Conservation (phyloP, 805 yeast species). For the Ogataea thermomethanolica region DNA sequence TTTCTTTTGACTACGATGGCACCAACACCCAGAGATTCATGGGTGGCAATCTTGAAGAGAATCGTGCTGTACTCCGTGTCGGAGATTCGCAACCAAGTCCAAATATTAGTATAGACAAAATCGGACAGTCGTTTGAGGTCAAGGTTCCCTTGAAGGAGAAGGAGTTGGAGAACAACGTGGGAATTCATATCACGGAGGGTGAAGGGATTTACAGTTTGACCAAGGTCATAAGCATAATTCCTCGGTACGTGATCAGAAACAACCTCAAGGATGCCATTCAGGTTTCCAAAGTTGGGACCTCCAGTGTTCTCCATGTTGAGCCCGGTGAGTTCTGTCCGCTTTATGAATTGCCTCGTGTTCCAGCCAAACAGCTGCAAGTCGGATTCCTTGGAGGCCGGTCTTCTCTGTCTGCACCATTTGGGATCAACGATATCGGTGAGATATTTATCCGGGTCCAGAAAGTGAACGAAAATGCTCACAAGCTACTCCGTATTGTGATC, state of each 20-base stretch:
- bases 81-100: slow-evolving; percentile 70
- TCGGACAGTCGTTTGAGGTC: slow-evolving; percentile 72
- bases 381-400: slow-evolving; percentile 55
- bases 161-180: slow-evolving; percentile 66
- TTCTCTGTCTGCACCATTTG: slow-evolving; percentile 86
- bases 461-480: slow-evolving; percentile 57
- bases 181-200: slow-evolving; percentile 75
- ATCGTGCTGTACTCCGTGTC: slow-evolving; percentile 62
- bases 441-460: slow-evolving; percentile 66
- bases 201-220: slow-evolving; percentile 76
- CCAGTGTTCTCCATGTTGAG: slow-evolving; percentile 43
- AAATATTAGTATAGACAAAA: slow-evolving; percentile 81
- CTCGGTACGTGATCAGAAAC: slow-evolving; percentile 76
- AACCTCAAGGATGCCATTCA: slow-evolving; percentile 52
- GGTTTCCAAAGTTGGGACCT: slow-evolving; percentile 66
- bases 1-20: slow-evolving; percentile 65
- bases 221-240: slow-evolving; percentile 75
- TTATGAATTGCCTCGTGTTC: slow-evolving; percentile 56
- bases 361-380: slow-evolving; percentile 57
- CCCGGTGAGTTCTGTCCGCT: slow-evolving; percentile 53
- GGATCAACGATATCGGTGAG: slow-evolving; percentile 80
- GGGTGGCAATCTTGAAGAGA: slow-evolving; percentile 41
- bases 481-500: slow-evolving; percentile 67
- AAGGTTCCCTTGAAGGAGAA: slow-evolving; percentile 44
- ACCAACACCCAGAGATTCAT: slow-evolving; percentile 34